Conservation (phyloP, 2,329 filamentous ascomycete species). For the Colletotrichum simmondsii region DNA sequence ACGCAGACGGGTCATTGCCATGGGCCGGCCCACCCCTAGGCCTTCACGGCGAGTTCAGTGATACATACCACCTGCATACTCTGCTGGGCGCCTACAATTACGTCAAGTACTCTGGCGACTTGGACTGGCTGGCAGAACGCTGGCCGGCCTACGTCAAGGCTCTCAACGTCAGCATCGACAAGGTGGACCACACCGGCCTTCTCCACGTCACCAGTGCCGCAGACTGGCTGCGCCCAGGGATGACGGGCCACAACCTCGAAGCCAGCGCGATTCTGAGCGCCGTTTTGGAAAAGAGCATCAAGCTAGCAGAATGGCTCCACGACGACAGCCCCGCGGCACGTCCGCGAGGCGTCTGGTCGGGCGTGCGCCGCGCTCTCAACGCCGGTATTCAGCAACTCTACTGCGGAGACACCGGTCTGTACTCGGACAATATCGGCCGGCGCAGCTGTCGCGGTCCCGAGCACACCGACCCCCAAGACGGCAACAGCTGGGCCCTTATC, state of each 20-base stretch:
- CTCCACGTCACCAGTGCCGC: slow-evolving; percentile 59
- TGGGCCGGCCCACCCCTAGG: slow-evolving; percentile 60
- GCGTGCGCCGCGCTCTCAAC: slow-evolving; percentile 32
- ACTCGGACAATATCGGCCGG: slow-evolving; percentile 57
- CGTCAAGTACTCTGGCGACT: slow-evolving; percentile 57
- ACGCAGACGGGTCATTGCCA: slow-evolving; percentile 57
- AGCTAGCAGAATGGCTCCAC: slow-evolving; percentile 56
- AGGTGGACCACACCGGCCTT: slow-evolving; percentile 50
- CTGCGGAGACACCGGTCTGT: slow-evolving; percentile 45
- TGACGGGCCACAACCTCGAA: slow-evolving; percentile 62
- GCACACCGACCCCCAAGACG: slow-evolving; percentile 60
- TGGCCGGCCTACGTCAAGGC: slow-evolving; percentile 56
- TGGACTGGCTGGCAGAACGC: slow-evolving; percentile 51
- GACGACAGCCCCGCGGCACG: slow-evolving; percentile 39
- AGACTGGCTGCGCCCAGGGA: slow-evolving; percentile 63
- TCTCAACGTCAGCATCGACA: slow-evolving; percentile 45
- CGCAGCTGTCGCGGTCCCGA: slow-evolving; percentile 43
- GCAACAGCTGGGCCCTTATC: slow-evolving; percentile 58
- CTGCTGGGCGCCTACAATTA: slow-evolving; percentile 63
- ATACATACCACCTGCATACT: slow-evolving; percentile 69
- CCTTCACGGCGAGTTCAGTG: slow-evolving; percentile 50
- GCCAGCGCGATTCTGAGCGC: slow-evolving; percentile 64
- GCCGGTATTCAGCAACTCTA: slow-evolving; percentile 38
- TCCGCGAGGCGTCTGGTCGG: slow-evolving; percentile 34
- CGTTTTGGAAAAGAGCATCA: slow-evolving; percentile 58